These are phyloP conservation scores for Apiospora aurea DNA, from an alignment of 2,329 filamentous ascomycete genomes.

Conservation along the genomic window DNA sequence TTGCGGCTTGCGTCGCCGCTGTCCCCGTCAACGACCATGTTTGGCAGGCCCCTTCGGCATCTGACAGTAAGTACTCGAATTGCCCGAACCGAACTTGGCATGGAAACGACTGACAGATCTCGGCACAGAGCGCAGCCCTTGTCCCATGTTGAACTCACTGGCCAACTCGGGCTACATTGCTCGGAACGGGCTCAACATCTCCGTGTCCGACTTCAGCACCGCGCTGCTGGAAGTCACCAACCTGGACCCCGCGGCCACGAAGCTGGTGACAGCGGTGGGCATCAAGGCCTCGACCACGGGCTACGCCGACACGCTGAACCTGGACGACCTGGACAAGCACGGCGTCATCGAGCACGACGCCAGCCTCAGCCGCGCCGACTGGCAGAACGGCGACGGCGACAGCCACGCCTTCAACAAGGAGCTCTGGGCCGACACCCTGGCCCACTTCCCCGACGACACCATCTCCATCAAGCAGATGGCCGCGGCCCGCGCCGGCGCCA, in stretches of 20 bases:
- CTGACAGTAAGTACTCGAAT: conserved; percentile 4
- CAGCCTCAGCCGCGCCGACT: conserved; percentile 26
- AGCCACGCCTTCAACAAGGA: conserved; percentile 15
- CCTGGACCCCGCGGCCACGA: conserved; percentile 48
- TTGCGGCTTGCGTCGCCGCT: neutral
- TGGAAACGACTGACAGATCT: neutral
- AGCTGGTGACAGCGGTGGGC: conserved; percentile 52
- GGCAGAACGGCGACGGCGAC: conserved; percentile 11
- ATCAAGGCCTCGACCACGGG: conserved; percentile 50
- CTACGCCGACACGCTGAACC: conserved; percentile 52
- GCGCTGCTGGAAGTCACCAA: conserved; percentile 51
- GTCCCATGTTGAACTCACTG: conserved; percentile 60
- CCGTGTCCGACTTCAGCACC: conserved; percentile 44
- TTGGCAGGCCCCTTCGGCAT: conserved; percentile 15
- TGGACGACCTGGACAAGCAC: conserved; percentile 33
- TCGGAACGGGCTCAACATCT: conserved; percentile 52
- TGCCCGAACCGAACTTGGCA: neutral
- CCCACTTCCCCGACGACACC: conserved; percentile 6
- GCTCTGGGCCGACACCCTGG: conserved; percentile 16
- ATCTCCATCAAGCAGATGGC: conserved; percentile 11
- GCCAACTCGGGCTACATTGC: conserved; percentile 58
- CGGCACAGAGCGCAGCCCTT: conserved; percentile 43
- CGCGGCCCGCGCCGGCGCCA: neutral
- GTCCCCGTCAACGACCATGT: neutral
- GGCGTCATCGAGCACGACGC: conserved; percentile 27